These are phyloP conservation scores for Parafenestella ontariensis DNA, from an alignment of 2,329 filamentous ascomycete species.

Conservation along the genomic window DNA sequence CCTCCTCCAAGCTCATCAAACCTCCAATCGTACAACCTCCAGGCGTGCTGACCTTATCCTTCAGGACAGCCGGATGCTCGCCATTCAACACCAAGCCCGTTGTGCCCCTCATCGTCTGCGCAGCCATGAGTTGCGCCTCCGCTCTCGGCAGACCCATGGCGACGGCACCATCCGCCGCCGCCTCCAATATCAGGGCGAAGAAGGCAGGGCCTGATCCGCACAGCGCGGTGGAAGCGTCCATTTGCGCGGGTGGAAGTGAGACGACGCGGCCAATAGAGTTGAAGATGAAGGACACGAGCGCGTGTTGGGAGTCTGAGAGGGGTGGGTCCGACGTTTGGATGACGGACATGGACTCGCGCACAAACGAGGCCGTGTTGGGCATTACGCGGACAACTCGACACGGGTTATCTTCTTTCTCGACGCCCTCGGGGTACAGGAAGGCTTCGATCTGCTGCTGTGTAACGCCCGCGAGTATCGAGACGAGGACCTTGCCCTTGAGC, in stretches of 20 bases:
- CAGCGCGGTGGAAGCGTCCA: conserved; percentile 77
- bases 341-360: conserved; percentile 81
- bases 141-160: conserved; percentile 77
- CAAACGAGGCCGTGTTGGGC: conserved; percentile 82
- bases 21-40: conserved; percentile 81
- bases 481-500: conserved; percentile 78
- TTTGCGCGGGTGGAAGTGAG: conserved; percentile 69
- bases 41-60: conserved; percentile 79
- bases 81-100: conserved; percentile 72
- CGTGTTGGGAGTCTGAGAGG: conserved; percentile 60
- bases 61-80: conserved; percentile 76
- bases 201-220: conserved; percentile 79
- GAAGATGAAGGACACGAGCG: conserved; percentile 78
- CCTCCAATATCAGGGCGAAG: conserved; percentile 77
- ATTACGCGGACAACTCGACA: conserved; percentile 78
- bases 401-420: conserved; percentile 50
- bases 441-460: conserved; percentile 71
- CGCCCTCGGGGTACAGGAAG: conserved; percentile 64
- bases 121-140: conserved; percentile 78
- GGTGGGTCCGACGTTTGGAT: conserved; percentile 70
- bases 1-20: conserved; percentile 76
- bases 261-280: conserved; percentile 74
- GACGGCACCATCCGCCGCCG: conserved; percentile 77
- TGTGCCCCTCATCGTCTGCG: conserved; percentile 78
- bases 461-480: conserved; percentile 82